These are phyloP conservation scores for Trichosporon sp. DNA, from an alignment of 1,284 basidiomycete species.

Conservation along the genomic window DNA sequence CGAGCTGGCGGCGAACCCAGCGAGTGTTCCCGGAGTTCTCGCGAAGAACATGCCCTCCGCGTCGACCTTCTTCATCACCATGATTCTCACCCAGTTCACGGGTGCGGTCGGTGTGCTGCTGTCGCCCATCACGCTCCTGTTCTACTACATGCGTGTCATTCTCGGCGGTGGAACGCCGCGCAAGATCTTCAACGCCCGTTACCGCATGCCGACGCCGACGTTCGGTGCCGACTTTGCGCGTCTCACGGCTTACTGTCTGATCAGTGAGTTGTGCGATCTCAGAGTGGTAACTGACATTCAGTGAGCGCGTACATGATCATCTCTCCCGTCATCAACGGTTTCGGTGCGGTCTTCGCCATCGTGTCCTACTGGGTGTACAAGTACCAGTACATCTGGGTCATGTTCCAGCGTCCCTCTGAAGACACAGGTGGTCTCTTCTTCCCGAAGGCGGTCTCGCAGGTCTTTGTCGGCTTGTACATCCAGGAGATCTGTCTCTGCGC, in stretches of 20 bases:
- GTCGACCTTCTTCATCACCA: slow-evolving; percentile 78
- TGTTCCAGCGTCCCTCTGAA: slow-evolving; percentile 69
- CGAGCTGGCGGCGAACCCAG: slow-evolving; percentile 60
- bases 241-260: slow-evolving; percentile 73
- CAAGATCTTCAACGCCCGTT: slow-evolving; percentile 57
- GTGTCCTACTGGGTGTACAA: slow-evolving; percentile 85
- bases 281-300: slow-evolving; percentile 38
- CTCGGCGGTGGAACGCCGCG: slow-evolving; percentile 59
- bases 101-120: slow-evolving; percentile 59
- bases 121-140: slow-evolving; percentile 65
- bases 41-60: slow-evolving; percentile 68
- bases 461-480: slow-evolving; percentile 92
- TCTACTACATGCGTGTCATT: slow-evolving; percentile 68
- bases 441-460: slow-evolving; percentile 87
- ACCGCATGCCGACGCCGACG: slow-evolving; percentile 44
- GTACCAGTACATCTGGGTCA: slow-evolving; percentile 78
- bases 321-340: slow-evolving; percentile 90
- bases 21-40: slow-evolving; percentile 61
- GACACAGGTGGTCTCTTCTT: slow-evolving; percentile 97
- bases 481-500: slow-evolving; percentile 76
- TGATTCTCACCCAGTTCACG: slow-evolving; percentile 62
- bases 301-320: slow-evolving; percentile 83
- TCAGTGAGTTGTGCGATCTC: slow-evolving; percentile 64
- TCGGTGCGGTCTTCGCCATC: slow-evolving; percentile 80
- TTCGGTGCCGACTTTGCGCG: slow-evolving; percentile 82